phyloP scores from a whole-genome alignment of 129 eudicot species.

The Pseudognaphalium luteoalbum region DNA sequence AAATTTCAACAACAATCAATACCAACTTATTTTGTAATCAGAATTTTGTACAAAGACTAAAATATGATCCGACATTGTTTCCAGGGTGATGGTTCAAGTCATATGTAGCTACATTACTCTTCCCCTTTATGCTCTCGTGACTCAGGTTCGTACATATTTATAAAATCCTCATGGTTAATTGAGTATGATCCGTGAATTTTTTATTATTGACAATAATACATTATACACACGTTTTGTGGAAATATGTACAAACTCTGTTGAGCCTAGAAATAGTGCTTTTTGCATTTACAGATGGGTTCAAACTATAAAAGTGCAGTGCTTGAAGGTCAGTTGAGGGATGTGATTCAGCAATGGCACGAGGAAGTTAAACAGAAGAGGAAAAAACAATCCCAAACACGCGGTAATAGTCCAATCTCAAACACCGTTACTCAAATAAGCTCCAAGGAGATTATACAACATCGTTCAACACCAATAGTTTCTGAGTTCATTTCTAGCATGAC shows the following conservation, averaged over 20 bases:
- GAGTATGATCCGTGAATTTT: background rate
- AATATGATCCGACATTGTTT: background rate
- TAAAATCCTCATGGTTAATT: background rate
- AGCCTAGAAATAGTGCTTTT: background rate
- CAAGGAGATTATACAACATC: slow-evolving; percentile 22
- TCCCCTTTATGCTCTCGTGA: slow-evolving; percentile 55
- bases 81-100: slow-evolving; percentile 46
- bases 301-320: slow-evolving; percentile 32
- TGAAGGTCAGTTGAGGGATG: slow-evolving; percentile 32
- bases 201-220: background rate
- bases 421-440: slow-evolving; percentile 19
- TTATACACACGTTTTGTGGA: background rate
- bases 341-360: slow-evolving; percentile 47
- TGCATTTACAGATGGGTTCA: slow-evolving; percentile 51
- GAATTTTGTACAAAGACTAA: background rate
- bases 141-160: slow-evolving; percentile 34
- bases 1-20: too few species aligned
- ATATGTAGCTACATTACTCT: slow-evolving; percentile 58
- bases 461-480: background rate
- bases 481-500: background rate
- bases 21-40: background rate
- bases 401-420: slow-evolving; percentile 22
- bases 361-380: slow-evolving; percentile 38
- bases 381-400: slow-evolving; percentile 19
- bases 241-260: background rate